phyloP scores from a whole-genome alignment of 2,329 filamentous ascomycete species.

The Sclerotinia glacialis region DNA sequence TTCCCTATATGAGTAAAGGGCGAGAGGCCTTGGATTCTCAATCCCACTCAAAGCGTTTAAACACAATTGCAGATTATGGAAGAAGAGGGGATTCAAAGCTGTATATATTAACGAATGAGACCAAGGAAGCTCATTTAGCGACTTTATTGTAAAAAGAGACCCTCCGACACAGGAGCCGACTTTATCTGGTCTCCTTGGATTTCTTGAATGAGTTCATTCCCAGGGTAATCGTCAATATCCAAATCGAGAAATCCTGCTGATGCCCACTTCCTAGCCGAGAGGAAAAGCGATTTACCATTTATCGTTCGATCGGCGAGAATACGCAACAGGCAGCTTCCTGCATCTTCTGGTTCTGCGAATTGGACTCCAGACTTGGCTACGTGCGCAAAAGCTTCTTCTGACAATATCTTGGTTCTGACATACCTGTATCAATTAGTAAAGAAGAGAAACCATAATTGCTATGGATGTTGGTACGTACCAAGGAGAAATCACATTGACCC shows the following conservation, averaged over 20 bases:
- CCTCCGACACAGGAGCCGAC: neutral
- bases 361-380: neutral
- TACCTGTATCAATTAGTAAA: neutral
- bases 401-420: neutral
- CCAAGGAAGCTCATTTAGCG: too few relatives aligned
- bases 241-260: neutral
- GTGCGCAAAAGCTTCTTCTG: neutral
- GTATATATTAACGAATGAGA: too few relatives aligned
- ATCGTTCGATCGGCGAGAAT: neutral
- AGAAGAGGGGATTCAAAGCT: too few relatives aligned
- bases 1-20: too few relatives aligned
- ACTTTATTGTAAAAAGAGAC: neutral
- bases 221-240: neutral
- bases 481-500: neutral
- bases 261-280: neutral
- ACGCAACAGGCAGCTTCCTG: neutral
- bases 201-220: slow-evolving; percentile 2
- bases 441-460: neutral
- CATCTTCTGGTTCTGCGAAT: neutral
- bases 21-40: too few relatives aligned
- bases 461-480: neutral
- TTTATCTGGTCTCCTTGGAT: neutral
- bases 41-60: too few relatives aligned
- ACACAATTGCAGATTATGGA: too few relatives aligned
- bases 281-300: neutral